A percentile compares a stretch with the other conserved stretches of the same genome.
phyloP scores from a whole-genome alignment of 257 asterid genomes.

The Solanum paucissectum region DNA sequence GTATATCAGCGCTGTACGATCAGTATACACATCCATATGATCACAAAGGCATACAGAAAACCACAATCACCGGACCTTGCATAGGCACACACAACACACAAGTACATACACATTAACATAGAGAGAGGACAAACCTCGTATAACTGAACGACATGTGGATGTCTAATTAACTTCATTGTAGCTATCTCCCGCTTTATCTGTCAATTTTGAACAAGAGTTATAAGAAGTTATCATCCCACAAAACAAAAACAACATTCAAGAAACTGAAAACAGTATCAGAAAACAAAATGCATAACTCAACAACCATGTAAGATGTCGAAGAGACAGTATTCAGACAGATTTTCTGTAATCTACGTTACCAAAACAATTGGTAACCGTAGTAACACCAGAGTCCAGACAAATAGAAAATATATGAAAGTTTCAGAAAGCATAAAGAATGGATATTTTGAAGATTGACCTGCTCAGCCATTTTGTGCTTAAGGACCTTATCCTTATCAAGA shows the following conservation, averaged over 20 bases:
- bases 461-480: constrained; percentile 90
- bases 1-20: background rate
- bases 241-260: background rate
- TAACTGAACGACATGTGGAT: constrained; percentile 70
- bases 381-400: background rate
- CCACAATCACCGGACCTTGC: background rate
- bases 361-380: background rate
- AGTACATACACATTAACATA: background rate
- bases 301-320: background rate
- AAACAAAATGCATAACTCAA: background rate
- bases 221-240: background rate
- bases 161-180: constrained; percentile 79
- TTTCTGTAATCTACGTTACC: background rate
- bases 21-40: background rate
- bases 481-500: constrained; percentile 88
- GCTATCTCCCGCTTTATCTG: constrained; percentile 92
- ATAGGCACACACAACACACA: background rate
- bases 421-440: background rate
- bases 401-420: background rate
- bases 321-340: background rate
- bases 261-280: background rate
- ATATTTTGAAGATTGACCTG: constrained; percentile 37
- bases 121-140: constrained; percentile 46
- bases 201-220: background rate
- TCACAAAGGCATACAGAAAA: background rate